Evolutionary conservation across 1,284 basidiomycete species (phyloP), one percentile per base, ranked within the genome.

Genomic region (Marasmius sp.): DNA sequence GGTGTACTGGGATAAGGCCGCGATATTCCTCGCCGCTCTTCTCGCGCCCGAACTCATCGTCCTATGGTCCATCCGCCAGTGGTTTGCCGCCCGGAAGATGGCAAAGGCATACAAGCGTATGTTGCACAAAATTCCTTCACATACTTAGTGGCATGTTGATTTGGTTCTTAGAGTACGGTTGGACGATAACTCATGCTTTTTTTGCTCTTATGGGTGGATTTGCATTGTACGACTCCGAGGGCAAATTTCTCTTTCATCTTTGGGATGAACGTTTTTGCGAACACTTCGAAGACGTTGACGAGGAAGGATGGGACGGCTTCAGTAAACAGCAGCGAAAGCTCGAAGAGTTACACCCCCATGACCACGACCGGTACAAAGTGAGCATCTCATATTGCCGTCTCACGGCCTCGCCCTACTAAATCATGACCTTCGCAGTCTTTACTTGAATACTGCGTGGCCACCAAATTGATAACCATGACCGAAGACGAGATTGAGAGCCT

Each of bases 171-270:
- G 50, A 41, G 20, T 27, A 64, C 58, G 43, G 57, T 37, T 68
- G 69, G 70, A 66, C 69, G 53, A 51, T 39, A 33, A 63, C 67
- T 0, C 72, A 75, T 55, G 68, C 65, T 2, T 69, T 69, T 54
- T 70, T 71, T 43, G 57, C 65, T 0, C 58, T 69, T 7, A 75
- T 73, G 69, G 73, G 73, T 16, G 73, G 72, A 0, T 71, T 74
- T 43, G 56, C 65, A 27, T 16, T 70, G 14, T 60, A 62, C n/a
- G 45, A 48, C 27, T 27, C 27, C 54, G 59, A 37, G 8, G 16
- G 57, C 1, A 7, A 14, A 22, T 56, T 39, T 12, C 38, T 18
- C 18, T 11, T 33, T n/a, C 37, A 20, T 12, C 38, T 41, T n/a
- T 20, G 37, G n/a, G 34, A 56, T 18, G 3, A 2, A 38, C 33